A percentile compares a stretch with the other conserved stretches of the same genome.
These are phyloP conservation scores for Diaporthe sp. DNA, from an alignment of 2,329 filamentous ascomycete species.

Conservation along the genomic window DNA sequence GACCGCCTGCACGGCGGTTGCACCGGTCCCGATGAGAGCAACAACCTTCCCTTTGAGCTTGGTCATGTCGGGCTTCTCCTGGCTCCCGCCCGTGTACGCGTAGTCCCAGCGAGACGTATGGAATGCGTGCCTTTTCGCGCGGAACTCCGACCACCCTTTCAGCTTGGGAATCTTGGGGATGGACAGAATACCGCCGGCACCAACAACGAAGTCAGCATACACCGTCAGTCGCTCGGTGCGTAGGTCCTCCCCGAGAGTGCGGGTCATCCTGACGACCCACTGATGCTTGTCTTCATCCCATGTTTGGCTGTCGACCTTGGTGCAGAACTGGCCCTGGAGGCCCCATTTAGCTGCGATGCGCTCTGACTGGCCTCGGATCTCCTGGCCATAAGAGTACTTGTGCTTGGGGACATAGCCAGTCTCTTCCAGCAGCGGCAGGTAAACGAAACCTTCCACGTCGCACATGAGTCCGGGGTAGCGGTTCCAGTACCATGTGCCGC, in stretches of 20 bases:
- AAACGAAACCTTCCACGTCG: constrained; percentile 59
- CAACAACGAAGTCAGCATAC: neutral
- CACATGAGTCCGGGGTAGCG: constrained; percentile 57
- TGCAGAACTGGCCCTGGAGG: constrained; percentile 45
- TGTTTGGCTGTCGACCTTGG: neutral
- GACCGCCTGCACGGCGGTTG: neutral
- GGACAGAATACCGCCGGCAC: neutral
- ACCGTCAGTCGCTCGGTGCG: neutral
- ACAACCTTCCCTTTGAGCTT: neutral
- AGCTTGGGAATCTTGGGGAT: too few species aligned
- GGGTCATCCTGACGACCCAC: neutral
- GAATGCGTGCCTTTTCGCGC: neutral
- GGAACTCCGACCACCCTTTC: neutral
- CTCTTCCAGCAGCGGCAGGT: constrained; percentile 59
- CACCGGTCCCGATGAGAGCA: neutral
- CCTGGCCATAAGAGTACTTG: constrained; percentile 53
- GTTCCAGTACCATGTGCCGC: constrained; percentile 61
- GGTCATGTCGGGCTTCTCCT: neutral
- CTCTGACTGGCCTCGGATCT: constrained; percentile 52
- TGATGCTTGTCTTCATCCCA: neutral
- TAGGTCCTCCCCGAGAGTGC: neutral
- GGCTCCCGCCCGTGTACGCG: neutral
- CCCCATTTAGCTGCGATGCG: constrained; percentile 50
- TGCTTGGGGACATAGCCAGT: constrained; percentile 57
- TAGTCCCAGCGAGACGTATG: constrained; percentile 13